These are phyloP conservation scores for Trametes cingulata DNA, from an alignment of 768 basidiomycete genomes.

Conservation along the genomic window DNA sequence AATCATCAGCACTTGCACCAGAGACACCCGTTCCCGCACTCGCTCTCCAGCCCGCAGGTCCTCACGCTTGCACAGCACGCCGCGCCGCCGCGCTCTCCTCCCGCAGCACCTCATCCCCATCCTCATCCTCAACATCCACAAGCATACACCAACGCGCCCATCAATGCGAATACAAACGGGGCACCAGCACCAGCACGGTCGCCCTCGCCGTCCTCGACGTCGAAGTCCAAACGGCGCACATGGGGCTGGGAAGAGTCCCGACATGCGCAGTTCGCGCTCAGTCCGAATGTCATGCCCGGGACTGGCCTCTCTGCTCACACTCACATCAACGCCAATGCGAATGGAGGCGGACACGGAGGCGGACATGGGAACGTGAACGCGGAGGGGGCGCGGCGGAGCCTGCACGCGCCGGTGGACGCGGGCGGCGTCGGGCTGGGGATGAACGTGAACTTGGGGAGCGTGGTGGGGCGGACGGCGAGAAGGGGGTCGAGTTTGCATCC, in stretches of 20 bases:
- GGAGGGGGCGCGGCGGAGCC: background rate
- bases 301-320: background rate
- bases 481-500: constrained; percentile 29
- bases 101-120: background rate
- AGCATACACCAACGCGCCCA: too few relatives aligned
- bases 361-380: background rate
- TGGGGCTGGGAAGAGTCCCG: constrained; percentile 20
- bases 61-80: background rate
- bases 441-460: background rate
- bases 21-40: constrained; percentile 30
- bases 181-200: background rate
- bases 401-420: constrained; percentile 8
- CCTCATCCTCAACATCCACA: too few relatives aligned
- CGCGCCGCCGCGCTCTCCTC: background rate
- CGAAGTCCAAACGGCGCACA: constrained; percentile 4
- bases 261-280: background rate
- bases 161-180: background rate
- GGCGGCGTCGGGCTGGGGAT: constrained; percentile 8
- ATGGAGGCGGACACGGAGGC: too few relatives aligned
- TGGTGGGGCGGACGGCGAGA: background rate
- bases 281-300: background rate
- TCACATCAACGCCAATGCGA: background rate
- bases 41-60: constrained; percentile 27
- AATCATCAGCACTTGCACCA: constrained; percentile 17
- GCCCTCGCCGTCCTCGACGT: constrained; percentile 4